Conservation (phyloP, 371 early-diverging fungal genomes). For the Sanchytrium tribonematis region DNA sequence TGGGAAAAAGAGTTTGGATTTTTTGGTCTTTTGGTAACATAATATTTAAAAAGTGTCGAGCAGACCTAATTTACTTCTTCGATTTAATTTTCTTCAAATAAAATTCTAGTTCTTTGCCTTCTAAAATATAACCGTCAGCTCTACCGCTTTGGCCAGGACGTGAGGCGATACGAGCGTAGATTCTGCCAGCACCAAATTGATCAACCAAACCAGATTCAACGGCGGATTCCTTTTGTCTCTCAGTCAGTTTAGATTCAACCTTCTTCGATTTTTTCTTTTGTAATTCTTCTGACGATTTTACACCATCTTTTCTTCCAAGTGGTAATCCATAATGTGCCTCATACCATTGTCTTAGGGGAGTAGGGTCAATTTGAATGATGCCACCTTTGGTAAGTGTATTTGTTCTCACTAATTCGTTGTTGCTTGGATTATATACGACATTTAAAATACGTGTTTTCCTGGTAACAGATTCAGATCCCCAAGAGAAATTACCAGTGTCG, state of each 20-base stretch:
- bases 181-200: constrained; percentile 85
- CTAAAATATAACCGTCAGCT: constrained; percentile 94
- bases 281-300: constrained; percentile 15
- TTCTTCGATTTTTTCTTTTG: constrained; percentile 62
- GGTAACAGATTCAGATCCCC: constrained; percentile 78
- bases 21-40: too few species aligned
- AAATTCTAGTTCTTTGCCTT: constrained; percentile 94
- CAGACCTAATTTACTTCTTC: too few species aligned
- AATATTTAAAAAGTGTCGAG: too few species aligned
- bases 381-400: constrained; percentile 97
- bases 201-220: constrained; percentile 68
- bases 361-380: constrained; percentile 94
- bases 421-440: constrained; percentile 98
- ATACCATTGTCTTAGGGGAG: constrained; percentile 95
- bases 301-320: constrained; percentile 49
- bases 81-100: constrained; percentile 67
- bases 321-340: constrained; percentile 74
- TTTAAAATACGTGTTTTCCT: constrained; percentile 85
- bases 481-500: constrained; percentile 86
- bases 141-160: constrained; percentile 98
- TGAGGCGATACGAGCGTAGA: constrained; percentile 78
- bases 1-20: too few species aligned
- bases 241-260: constrained; percentile 57
- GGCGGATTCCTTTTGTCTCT: constrained; percentile 46
- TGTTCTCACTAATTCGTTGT: constrained; percentile 99